Evolutionary conservation across 129 eudicot species (phyloP).

Genomic region (Chrysanthemum lavandulifolium): DNA sequence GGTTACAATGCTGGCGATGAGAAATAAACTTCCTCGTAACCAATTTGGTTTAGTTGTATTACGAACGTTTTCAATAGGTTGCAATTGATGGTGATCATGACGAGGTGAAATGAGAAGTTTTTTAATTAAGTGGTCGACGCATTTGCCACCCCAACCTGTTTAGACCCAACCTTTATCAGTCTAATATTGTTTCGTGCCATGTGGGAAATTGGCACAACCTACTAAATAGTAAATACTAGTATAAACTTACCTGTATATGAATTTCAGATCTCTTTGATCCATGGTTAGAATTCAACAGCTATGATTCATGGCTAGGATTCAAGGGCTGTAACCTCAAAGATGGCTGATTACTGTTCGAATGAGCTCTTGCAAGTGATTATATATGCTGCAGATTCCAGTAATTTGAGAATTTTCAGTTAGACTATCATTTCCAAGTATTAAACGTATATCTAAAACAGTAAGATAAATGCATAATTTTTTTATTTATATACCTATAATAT

Average conservation of each 20-base stretch:
- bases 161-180: too few species aligned
- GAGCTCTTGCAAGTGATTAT: conserved; percentile 59
- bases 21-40: conserved; percentile 1
- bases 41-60: not conserved
- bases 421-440: too few species aligned
- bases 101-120: not conserved
- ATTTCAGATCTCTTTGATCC: conserved; percentile 30
- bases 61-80: not conserved
- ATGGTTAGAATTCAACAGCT: not conserved
- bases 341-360: conserved; percentile 40
- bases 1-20: not conserved
- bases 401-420: not conserved
- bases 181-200: too few species aligned
- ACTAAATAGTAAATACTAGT: too few species aligned
- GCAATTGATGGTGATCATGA: not conserved
- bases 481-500: not conserved
- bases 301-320: conserved; percentile 6
- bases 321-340: conserved; percentile 27
- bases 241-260: conserved; percentile 40
- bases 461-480: too few species aligned
- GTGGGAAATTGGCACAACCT: too few species aligned
- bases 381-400: conserved; percentile 55
- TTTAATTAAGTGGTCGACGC: too few species aligned
- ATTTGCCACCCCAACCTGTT: too few species aligned
- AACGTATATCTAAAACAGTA: too few species aligned